Evolutionary conservation across 345 rosid genomes (phyloP).

Genomic region (Linum lewisii): DNA sequence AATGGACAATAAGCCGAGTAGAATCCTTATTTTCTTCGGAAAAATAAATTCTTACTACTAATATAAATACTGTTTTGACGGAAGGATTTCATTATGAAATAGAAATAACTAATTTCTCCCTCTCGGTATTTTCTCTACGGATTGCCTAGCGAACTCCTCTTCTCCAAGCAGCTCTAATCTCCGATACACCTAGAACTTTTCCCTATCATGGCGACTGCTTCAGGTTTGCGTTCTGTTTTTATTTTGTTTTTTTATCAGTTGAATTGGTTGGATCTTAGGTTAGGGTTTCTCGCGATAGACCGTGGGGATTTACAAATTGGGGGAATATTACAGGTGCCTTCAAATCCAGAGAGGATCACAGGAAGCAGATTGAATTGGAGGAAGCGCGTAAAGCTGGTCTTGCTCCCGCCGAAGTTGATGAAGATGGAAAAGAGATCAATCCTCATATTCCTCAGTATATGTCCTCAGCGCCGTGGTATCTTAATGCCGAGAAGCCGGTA

Average conservation of each 20-base stretch:
- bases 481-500: conserved; percentile 64
- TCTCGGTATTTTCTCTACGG: too few species aligned
- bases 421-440: conserved; percentile 55
- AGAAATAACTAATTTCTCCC: too few species aligned
- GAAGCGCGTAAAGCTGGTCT: conserved; percentile 71
- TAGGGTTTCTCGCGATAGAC: too few species aligned
- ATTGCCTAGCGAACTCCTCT: too few species aligned
- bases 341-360: conserved; percentile 53
- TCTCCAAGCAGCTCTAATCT: too few species aligned
- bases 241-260: neutral
- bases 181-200: too few species aligned
- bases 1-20: too few species aligned
- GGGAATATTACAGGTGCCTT: conserved; percentile 38
- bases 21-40: too few species aligned
- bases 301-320: too few species aligned
- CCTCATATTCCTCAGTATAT: conserved; percentile 68
- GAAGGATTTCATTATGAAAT: too few species aligned
- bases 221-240: conserved; percentile 14
- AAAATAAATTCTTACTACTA: too few species aligned
- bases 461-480: conserved; percentile 53
- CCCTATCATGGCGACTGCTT: conserved; percentile 27
- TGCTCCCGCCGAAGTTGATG: conserved; percentile 65
- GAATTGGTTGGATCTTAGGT: neutral
- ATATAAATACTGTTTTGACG: too few species aligned
- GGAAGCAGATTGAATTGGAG: conserved; percentile 61